phyloP scores from a whole-genome alignment of 2,329 filamentous ascomycete species.

The Balansia obtecta region DNA sequence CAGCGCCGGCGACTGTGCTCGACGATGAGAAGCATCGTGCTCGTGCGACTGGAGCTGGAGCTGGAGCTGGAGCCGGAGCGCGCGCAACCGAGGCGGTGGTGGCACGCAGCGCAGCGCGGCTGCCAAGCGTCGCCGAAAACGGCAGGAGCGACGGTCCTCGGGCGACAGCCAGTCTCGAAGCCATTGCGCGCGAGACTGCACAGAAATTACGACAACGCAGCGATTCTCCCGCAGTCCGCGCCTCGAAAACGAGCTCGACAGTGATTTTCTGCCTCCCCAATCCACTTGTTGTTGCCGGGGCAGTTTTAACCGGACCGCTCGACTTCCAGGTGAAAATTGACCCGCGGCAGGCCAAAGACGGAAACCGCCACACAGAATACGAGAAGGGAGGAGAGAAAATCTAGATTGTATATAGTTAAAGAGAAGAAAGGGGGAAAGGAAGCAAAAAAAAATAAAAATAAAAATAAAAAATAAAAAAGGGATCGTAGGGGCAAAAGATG shows the following conservation, averaged over 20 bases:
- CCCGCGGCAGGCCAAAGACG: not conserved
- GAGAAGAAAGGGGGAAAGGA: too few relatives aligned
- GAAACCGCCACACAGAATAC: not conserved
- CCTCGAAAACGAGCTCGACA: not conserved
- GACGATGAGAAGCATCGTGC: slow-evolving; percentile 10
- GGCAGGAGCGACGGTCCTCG: slow-evolving; percentile 11
- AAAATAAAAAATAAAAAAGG: too few relatives aligned
- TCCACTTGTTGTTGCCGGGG: not conserved
- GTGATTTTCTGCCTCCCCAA: not conserved
- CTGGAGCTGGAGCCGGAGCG: too few relatives aligned
- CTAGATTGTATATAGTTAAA: too few relatives aligned
- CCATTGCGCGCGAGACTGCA: slow-evolving; percentile 11
- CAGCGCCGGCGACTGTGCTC: slow-evolving; percentile 4
- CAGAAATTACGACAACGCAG: not conserved
- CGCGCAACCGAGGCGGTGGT: slow-evolving; percentile 5
- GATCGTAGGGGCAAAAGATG: not conserved
- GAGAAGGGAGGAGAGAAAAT: too few relatives aligned
- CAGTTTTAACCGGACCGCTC: not conserved
- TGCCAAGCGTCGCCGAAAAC: slow-evolving; percentile 8
- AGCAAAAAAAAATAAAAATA: too few relatives aligned
- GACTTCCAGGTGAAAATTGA: not conserved
- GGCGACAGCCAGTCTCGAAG: slow-evolving; percentile 14
- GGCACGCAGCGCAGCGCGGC: slow-evolving; percentile 2
- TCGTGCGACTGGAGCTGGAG: too few relatives aligned
- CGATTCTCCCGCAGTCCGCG: not conserved